Conservation (phyloP, 2,329 filamentous ascomycete genomes). For the Microsporum canis region DNA sequence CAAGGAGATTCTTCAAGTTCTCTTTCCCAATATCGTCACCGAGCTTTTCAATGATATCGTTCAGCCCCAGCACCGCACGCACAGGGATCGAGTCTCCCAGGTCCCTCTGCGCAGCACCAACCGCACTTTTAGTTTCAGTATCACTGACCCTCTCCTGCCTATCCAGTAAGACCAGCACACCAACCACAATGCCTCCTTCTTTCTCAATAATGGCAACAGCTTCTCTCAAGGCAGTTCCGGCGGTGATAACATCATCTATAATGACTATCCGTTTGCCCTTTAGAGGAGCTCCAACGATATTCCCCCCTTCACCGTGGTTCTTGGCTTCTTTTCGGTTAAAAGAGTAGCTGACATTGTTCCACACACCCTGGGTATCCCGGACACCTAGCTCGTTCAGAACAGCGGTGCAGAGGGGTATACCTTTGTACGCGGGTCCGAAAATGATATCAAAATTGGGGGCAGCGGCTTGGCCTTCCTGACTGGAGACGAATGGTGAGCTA, state of each 20-base stretch:
- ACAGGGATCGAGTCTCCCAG: constrained; percentile 62
- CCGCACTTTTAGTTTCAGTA: constrained; percentile 58
- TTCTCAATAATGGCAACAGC: constrained; percentile 78
- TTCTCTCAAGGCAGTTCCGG: constrained; percentile 86
- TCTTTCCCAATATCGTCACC: constrained; percentile 50
- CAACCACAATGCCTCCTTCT: constrained; percentile 73
- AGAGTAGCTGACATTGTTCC: constrained; percentile 63
- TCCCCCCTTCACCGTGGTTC: constrained; percentile 88
- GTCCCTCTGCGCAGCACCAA: constrained; percentile 74
- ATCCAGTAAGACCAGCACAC: constrained; percentile 80
- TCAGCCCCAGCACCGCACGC: constrained; percentile 62
- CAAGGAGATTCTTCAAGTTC: constrained; percentile 57
- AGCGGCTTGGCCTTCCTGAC: constrained; percentile 23
- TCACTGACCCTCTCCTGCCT: constrained; percentile 54
- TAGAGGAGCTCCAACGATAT: constrained; percentile 76
- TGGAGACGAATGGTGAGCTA: constrained; percentile 19
- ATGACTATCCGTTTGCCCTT: constrained; percentile 79
- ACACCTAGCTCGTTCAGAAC: constrained; percentile 64
- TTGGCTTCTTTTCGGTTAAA: constrained; percentile 97
- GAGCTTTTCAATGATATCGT: constrained; percentile 67
- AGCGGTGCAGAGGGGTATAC: constrained; percentile 76
- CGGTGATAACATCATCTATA: constrained; percentile 93
- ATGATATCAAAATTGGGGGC: constrained; percentile 63
- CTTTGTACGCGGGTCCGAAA: constrained; percentile 94
- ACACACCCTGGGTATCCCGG: constrained; percentile 50